Percentiles rank a stretch among this genome's conserved stretches.
phyloP scores from a whole-genome alignment of 306 rosid species.

The Vachellia collinsii region DNA sequence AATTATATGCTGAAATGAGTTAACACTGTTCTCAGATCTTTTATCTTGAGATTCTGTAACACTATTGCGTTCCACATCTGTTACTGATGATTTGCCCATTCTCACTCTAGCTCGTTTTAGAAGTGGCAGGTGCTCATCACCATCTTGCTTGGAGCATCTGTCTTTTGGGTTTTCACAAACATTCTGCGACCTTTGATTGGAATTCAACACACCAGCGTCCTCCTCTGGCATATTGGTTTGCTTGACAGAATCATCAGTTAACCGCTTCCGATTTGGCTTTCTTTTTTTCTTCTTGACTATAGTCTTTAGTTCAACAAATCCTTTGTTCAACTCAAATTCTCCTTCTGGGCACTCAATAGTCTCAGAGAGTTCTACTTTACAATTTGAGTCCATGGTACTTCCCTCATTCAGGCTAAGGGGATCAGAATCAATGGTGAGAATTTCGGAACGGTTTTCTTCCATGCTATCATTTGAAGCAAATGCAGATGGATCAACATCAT shows the following conservation, averaged over 20 bases:
- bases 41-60: constrained; percentile 50
- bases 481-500: constrained; percentile 58
- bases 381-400: constrained; percentile 61
- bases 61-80: constrained; percentile 51
- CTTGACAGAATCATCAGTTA: constrained; percentile 47
- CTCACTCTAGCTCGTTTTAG: constrained; percentile 96
- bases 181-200: constrained; percentile 51
- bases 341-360: constrained; percentile 60
- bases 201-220: constrained; percentile 54
- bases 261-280: constrained; percentile 70
- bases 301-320: constrained; percentile 68
- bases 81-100: constrained; percentile 67
- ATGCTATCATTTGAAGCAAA: constrained; percentile 65
- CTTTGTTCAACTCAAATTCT: constrained; percentile 58
- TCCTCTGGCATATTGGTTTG: constrained; percentile 42
- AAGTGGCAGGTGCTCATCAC: constrained; percentile 93
- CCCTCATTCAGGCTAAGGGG: constrained; percentile 67
- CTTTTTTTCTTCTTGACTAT: constrained; percentile 74
- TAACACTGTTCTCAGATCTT: constrained; percentile 40
- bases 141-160: constrained; percentile 62
- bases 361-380: constrained; percentile 63
- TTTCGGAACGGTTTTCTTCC: constrained; percentile 73
- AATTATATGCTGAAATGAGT: constrained; percentile 38
- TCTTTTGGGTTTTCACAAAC: constrained; percentile 51
- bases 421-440: constrained; percentile 68